Conservation (phyloP, 176 grass and related monocot genomes). For the Cocos nucifera region DNA sequence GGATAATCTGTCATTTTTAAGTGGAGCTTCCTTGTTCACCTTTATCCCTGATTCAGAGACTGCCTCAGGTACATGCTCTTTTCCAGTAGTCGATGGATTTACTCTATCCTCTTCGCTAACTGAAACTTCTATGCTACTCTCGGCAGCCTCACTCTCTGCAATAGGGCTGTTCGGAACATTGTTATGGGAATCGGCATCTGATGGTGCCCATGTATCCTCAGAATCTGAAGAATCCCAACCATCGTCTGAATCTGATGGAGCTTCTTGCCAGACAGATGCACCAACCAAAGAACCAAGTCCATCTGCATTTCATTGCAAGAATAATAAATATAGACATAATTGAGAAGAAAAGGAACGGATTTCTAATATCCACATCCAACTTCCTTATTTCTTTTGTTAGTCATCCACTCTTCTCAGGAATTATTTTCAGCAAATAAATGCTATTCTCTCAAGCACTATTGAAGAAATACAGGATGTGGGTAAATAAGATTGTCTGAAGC, state of each 20-base stretch:
- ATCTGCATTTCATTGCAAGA: conserved; percentile 44
- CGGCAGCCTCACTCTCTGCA: conserved; percentile 3
- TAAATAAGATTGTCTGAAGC: no score
- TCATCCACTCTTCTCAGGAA: no score
- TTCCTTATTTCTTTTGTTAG: no score
- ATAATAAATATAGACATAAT: background rate
- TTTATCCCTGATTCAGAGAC: conserved; percentile 18
- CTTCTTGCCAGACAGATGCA: conserved; percentile 25
- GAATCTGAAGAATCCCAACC: background rate
- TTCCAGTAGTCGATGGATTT: conserved; percentile 19
- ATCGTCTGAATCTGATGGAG: conserved; percentile 10
- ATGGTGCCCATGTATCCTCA: conserved; percentile 6
- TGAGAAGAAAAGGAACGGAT: no score
- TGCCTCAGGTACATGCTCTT: conserved; percentile 3
- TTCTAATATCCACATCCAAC: no score
- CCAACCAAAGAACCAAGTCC: conserved; percentile 23
- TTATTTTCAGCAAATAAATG: no score
- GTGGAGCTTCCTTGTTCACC: conserved; percentile 15
- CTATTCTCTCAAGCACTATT: no score
- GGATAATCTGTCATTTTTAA: conserved; percentile 36
- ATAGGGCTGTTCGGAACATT: conserved; percentile 14
- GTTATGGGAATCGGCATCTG: conserved; percentile 20
- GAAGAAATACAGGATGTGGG: no score
- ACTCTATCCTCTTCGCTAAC: conserved; percentile 5
- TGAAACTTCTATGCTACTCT: conserved; percentile 20